These are phyloP conservation scores for Samsoniella hepiali DNA, from an alignment of 2,329 filamentous ascomycete species.

Conservation along the genomic window DNA sequence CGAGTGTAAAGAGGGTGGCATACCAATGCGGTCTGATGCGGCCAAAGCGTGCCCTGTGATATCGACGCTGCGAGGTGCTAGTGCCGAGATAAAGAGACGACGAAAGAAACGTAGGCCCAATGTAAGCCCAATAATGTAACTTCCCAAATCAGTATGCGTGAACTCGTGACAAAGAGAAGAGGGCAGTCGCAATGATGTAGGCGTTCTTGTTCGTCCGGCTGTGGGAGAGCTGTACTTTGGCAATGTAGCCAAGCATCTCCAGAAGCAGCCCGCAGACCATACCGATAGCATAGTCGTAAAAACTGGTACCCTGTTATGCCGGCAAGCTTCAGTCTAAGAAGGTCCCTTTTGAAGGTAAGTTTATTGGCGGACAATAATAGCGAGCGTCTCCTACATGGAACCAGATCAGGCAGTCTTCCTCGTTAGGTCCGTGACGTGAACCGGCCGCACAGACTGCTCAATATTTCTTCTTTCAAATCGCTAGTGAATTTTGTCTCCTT, in stretches of 20 bases:
- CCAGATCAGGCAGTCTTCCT: too few relatives aligned
- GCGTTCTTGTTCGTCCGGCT: slow-evolving; percentile 22
- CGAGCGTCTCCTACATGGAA: too few relatives aligned
- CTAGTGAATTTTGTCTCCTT: too few relatives aligned
- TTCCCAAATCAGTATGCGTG: not conserved
- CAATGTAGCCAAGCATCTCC: slow-evolving; percentile 23
- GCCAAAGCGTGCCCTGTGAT: slow-evolving; percentile 10
- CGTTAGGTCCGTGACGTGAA: too few relatives aligned
- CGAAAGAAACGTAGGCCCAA: slow-evolving; percentile 23
- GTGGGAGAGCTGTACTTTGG: slow-evolving; percentile 22
- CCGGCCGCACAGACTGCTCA: too few relatives aligned
- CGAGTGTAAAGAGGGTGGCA: slow-evolving; percentile 22
- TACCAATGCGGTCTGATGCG: slow-evolving; percentile 19
- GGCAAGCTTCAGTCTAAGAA: too few relatives aligned
- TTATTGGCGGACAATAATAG: too few relatives aligned
- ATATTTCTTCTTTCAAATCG: too few relatives aligned
- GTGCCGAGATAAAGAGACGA: slow-evolving; percentile 23
- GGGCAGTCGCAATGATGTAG: slow-evolving; percentile 23
- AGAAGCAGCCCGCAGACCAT: slow-evolving; percentile 23
- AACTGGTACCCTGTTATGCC: too few relatives aligned
- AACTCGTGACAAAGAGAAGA: not conserved
- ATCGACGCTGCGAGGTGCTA: slow-evolving; percentile 18
- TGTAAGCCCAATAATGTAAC: slow-evolving; percentile 25
- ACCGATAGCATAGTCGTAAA: slow-evolving; percentile 23
- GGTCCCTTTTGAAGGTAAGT: too few relatives aligned